These are phyloP conservation scores for Andrographis paniculata DNA, from an alignment of 305 asterid species.

Conservation along the genomic window DNA sequence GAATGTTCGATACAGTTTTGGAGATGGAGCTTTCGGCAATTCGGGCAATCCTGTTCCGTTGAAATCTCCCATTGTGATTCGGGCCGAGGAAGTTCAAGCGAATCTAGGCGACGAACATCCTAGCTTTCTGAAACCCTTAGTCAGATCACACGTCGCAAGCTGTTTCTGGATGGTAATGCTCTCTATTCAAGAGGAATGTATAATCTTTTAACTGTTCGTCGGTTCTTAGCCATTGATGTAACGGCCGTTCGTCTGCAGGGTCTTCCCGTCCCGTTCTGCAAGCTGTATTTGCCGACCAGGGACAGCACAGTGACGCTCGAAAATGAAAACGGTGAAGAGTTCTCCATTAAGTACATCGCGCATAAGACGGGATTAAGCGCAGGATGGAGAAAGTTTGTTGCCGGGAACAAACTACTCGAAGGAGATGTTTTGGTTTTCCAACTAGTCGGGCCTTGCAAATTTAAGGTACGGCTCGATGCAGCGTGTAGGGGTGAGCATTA, in stretches of 20 bases:
- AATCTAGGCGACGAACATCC: slow-evolving; percentile 61
- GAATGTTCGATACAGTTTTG: slow-evolving; percentile 31
- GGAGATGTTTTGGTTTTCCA: slow-evolving; percentile 63
- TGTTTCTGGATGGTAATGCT: slow-evolving; percentile 92
- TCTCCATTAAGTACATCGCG: slow-evolving; percentile 63
- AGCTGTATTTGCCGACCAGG: slow-evolving; percentile 53
- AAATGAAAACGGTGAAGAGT: slow-evolving; percentile 62
- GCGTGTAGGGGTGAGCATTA: background rate
- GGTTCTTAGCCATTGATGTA: slow-evolving; percentile 10
- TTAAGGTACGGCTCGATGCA: slow-evolving; percentile 74
- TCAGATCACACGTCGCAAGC: slow-evolving; percentile 87
- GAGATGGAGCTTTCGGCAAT: slow-evolving; percentile 32
- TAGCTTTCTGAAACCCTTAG: slow-evolving; percentile 47
- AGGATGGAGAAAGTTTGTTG: slow-evolving; percentile 91
- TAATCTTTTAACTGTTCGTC: slow-evolving; percentile 9
- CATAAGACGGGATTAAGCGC: slow-evolving; percentile 93
- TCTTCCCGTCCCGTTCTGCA: slow-evolving; percentile 87
- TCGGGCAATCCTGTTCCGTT: slow-evolving; percentile 28
- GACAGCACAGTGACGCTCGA: slow-evolving; percentile 56
- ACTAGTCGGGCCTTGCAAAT: slow-evolving; percentile 43
- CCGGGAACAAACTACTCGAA: slow-evolving; percentile 71
- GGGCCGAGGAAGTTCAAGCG: slow-evolving; percentile 75
- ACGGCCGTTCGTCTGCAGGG: slow-evolving; percentile 40
- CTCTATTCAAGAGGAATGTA: slow-evolving; percentile 5
- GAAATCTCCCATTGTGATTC: slow-evolving; percentile 66